A percentile compares a stretch with the other conserved stretches of the same genome.
Conservation (phyloP, 2,329 filamentous ascomycete species). For the Venturiaceae sp. region DNA sequence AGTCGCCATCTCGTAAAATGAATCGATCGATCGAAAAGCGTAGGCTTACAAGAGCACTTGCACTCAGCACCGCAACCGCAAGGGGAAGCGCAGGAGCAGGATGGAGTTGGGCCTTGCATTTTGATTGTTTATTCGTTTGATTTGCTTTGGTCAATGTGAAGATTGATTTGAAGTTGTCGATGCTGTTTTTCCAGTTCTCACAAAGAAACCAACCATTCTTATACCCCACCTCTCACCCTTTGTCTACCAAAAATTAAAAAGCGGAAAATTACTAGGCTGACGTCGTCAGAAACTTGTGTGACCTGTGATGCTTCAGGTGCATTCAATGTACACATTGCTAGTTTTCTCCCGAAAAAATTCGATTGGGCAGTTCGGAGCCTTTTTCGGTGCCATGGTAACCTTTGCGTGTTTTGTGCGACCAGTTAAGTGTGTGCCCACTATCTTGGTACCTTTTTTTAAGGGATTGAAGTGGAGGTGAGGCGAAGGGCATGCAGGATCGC, state of each 20-base stretch:
- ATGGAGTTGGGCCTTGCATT: neutral
- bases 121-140: neutral
- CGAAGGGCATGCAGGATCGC: no score
- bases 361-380: no score
- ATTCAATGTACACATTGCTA: neutral
- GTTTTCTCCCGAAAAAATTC: neutral
- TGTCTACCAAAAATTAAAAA: no score
- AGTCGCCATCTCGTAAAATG: no score
- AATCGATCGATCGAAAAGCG: slow-evolving; percentile 6
- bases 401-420: neutral
- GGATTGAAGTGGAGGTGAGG: no score
- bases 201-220: no score
- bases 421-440: neutral
- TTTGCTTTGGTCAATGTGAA: neutral
- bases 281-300: no score
- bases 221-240: no score
- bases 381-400: no score
- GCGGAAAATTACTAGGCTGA: no score
- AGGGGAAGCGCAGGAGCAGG: neutral
- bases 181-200: no score
- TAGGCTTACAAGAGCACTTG: neutral
- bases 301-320: no score
- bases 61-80: neutral
- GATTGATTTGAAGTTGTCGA: neutral
- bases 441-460: neutral